Percentiles rank a stretch among this genome's conserved stretches.
These are phyloP conservation scores for Solanum peruvianum DNA, from an alignment of 257 asterid species.

Conservation along the genomic window DNA sequence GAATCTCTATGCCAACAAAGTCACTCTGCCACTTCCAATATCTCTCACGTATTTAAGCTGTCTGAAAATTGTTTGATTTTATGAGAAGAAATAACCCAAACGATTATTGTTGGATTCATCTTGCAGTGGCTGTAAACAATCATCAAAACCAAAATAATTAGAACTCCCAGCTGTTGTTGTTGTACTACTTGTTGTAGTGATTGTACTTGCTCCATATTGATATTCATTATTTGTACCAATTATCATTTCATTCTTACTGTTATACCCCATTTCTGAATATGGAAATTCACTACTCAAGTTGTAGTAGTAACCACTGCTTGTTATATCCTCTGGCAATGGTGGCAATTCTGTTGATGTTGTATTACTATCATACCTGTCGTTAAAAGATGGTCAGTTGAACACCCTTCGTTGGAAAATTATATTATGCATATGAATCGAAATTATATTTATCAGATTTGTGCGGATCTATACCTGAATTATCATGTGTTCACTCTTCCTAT, in stretches of 20 bases:
- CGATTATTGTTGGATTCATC: neutral
- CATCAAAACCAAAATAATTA: neutral
- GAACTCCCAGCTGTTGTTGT: neutral
- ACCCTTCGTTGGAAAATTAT: neutral
- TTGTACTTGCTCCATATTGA: neutral
- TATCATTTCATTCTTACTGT: slow-evolving; percentile 1
- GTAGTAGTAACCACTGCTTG: slow-evolving; percentile 37
- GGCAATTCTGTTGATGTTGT: slow-evolving; percentile 40
- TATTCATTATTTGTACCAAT: neutral
- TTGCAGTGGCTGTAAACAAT: neutral
- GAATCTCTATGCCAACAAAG: neutral
- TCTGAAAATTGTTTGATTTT: neutral
- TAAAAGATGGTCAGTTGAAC: slow-evolving; percentile 1
- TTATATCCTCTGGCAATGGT: slow-evolving; percentile 84
- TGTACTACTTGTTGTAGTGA: neutral
- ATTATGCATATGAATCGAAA: neutral
- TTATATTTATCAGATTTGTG: neutral
- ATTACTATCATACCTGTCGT: neutral
- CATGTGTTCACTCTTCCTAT: neutral
- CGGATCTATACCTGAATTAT: neutral
- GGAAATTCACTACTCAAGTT: neutral
- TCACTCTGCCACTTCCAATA: neutral
- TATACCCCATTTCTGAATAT: slow-evolving; percentile 56
- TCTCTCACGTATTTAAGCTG: neutral
- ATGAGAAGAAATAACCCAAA: neutral